Base-by-base conservation (phyloP, 768 basidiomycete genomes). In the Termitomyces sp. region DNA sequence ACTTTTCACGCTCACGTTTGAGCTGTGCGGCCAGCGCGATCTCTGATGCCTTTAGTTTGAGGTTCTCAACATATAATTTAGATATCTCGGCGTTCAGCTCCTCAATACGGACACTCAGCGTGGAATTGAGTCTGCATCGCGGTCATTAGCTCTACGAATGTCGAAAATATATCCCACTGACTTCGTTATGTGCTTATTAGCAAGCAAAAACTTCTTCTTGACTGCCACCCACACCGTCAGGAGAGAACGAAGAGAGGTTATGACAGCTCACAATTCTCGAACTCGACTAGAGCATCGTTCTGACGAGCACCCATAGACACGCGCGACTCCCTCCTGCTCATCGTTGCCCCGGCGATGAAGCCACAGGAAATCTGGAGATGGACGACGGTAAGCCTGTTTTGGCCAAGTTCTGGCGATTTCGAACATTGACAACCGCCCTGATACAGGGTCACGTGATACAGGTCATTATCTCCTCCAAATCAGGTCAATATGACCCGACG, bases 121-220 rank as follows among this genome's bases (percentile, higher is more conserved):
- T 91, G 42, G 90, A 90, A 73, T 93, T 93, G 60, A 92, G 84
- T 68, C 90, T 92, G 63, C 7, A 28, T 51, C 37, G 34, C 37
- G 39, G 9, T 19, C 8, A 28, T 61, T 17, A 61, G 45, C 30
- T 11, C 21, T 14, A 50, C 42, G 32, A 44, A 37, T 19, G 42
- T 37, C 41, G 16, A 25, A 21, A 52, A 39, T n/a, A 35, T 42
- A 19, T 35, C 39, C n/a, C 28, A 69, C 80, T 39, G 63, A 91
- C 90, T 92, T 93, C 25, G 91, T 91, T 67, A 93, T 93, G 72
- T 92, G 91, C 72, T 91, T 92, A 74, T 93, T 93, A 56, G 90
- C 89, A 58, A 91, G 85, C 21, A 93, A 78, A 65, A 91, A 92
- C 75, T 91, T 92, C 84, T 90, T 91, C 85, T 92, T 92, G 78